A percentile compares a stretch with the other conserved stretches of the same genome.
Conservation (phyloP, 768 basidiomycete genomes). For the Kwoniella mangroviensis region DNA sequence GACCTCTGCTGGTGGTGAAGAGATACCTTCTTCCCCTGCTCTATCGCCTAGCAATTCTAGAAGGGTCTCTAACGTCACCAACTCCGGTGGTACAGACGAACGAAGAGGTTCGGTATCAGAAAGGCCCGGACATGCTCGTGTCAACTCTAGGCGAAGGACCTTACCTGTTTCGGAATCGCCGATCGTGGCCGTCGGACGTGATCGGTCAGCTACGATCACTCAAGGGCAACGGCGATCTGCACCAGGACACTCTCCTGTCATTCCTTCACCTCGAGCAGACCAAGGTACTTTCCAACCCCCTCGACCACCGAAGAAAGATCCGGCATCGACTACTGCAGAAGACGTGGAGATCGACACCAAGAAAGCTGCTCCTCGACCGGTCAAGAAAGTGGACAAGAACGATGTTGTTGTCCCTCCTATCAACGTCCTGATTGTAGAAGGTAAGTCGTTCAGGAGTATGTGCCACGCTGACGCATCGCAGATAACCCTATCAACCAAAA, state of each 20-base stretch:
- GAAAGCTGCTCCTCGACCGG: conserved; percentile 13
- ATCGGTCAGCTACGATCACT: conserved; percentile 43
- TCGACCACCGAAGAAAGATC: conserved; percentile 18
- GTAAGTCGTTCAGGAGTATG: conserved; percentile 61
- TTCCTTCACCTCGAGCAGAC: conserved; percentile 21
- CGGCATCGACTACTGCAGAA: conserved; percentile 2
- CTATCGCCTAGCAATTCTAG: conserved; percentile 21
- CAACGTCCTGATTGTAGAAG: conserved; percentile 96
- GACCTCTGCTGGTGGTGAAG: conserved; percentile 25
- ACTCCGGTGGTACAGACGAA: conserved; percentile 10
- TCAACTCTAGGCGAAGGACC: conserved; percentile 34
- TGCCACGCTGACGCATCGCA: conserved; percentile 55
- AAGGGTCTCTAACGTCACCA: conserved; percentile 21
- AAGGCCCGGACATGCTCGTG: conserved; percentile 14
- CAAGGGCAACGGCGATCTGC: neutral
- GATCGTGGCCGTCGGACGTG: conserved; percentile 41
- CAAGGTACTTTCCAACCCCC: conserved; percentile 14
- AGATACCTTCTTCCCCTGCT: conserved; percentile 11
- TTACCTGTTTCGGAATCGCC: conserved; percentile 32
- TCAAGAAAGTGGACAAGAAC: conserved; percentile 60
- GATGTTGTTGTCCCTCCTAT: conserved; percentile 89
- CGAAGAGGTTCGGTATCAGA: conserved; percentile 15
- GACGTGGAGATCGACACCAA: neutral
- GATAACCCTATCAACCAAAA: conserved; percentile 99
- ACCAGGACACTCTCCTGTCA: conserved; percentile 21